Evolutionary conservation across 2,329 filamentous ascomycete genomes (phyloP).

Genomic region (Gnomoniopsis sp.): DNA sequence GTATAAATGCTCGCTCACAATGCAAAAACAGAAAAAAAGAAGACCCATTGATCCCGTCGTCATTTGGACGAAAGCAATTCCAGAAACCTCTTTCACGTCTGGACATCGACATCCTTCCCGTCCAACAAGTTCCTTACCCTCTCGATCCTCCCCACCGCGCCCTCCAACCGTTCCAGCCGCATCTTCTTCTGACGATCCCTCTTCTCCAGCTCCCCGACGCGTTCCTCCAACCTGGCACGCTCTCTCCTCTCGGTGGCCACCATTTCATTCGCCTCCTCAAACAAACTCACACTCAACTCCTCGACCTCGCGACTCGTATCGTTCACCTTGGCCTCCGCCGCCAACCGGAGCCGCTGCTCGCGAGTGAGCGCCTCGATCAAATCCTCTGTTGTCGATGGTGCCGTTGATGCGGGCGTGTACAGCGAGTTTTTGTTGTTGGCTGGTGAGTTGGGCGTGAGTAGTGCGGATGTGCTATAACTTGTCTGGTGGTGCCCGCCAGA

Average conservation of each 20-base stretch:
- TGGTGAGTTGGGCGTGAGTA: conserved; percentile 7
- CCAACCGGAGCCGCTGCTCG: conserved; percentile 63
- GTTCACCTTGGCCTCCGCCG: conserved; percentile 65
- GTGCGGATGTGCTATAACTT: conserved; percentile 20
- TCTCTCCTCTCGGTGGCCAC: conserved; percentile 72
- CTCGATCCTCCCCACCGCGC: conserved; percentile 68
- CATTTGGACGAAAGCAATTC: too few relatives aligned
- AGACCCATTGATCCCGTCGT: too few relatives aligned
- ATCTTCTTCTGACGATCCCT: conserved; percentile 67
- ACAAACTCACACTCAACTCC: conserved; percentile 71
- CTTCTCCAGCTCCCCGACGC: conserved; percentile 65
- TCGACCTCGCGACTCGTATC: conserved; percentile 72
- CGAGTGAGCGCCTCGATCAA: conserved; percentile 62
- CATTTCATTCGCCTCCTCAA: conserved; percentile 86
- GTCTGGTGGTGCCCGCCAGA: conserved; percentile 31
- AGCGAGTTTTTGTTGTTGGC: conserved; percentile 10
- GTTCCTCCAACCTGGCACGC: conserved; percentile 66
- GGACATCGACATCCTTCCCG: conserved; percentile 20
- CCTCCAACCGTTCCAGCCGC: conserved; percentile 67
- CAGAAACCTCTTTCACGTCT: neutral
- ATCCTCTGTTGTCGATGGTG: conserved; percentile 36
- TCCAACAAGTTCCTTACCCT: conserved; percentile 61
- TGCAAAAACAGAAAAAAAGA: too few relatives aligned
- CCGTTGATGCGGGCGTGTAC: conserved; percentile 6
- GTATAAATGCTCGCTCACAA: neutral